A percentile compares a stretch with the other conserved stretches of the same genome.
Evolutionary conservation across 1,284 basidiomycete species (phyloP).

Genomic region (Melampsora larici-populina): DNA sequence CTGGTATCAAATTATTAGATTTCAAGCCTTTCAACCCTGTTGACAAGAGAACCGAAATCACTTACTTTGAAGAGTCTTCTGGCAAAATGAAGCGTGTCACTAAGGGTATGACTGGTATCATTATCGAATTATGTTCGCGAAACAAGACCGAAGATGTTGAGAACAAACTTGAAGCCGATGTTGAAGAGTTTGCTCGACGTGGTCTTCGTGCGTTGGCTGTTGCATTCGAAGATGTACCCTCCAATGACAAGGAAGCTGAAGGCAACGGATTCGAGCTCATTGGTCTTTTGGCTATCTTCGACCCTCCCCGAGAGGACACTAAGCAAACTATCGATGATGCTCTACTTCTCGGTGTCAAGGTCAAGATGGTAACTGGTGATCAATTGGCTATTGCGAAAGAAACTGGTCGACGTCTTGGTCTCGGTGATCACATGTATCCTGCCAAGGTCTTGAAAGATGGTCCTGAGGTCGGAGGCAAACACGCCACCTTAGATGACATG

Average conservation of each 20-base stretch:
- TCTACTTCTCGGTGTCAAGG: conserved; percentile 87
- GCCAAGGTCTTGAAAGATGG: conserved; percentile 92
- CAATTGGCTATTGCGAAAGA: conserved; percentile 99
- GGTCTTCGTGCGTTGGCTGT: conserved; percentile 97
- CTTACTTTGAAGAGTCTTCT: conserved; percentile 86
- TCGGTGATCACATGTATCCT: conserved; percentile 95
- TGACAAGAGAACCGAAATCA: conserved; percentile 98
- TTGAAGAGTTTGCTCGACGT: conserved; percentile 89
- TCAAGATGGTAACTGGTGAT: conserved; percentile 99
- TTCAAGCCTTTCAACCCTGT: conserved; percentile 99
- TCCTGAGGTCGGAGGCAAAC: conserved; percentile 65
- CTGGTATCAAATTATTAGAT: conserved; percentile 90
- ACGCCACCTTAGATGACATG: conserved; percentile 38
- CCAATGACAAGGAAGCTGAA: conserved; percentile 68
- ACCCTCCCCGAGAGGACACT: conserved; percentile 95
- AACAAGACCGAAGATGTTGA: conserved; percentile 92
- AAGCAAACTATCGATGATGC: conserved; percentile 99
- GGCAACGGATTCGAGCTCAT: conserved; percentile 96
- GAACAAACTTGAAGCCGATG: conserved; percentile 85
- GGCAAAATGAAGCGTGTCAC: conserved; percentile 96
- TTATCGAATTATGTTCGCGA: conserved; percentile 72
- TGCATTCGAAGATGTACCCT: conserved; percentile 78
- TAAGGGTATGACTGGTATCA: conserved; percentile 94
- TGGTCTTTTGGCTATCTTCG: conserved; percentile 94
- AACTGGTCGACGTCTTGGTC: conserved; percentile 92